These are phyloP conservation scores for Xerocomus nothofagi DNA, from an alignment of 1,284 basidiomycete species.

Conservation along the genomic window DNA sequence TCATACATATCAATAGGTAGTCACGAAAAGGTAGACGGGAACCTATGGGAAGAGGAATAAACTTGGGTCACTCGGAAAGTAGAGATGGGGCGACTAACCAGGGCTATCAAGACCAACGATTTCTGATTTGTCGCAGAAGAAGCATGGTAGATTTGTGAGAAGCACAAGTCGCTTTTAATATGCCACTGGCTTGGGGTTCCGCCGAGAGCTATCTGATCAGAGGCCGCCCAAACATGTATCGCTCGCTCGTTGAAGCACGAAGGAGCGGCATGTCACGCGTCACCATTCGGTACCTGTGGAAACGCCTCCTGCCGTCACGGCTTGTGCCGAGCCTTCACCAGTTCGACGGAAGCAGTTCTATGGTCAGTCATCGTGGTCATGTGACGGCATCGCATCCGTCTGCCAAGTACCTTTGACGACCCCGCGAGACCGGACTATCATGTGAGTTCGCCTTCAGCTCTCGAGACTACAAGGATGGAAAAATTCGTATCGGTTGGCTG, in stretches of 20 bases:
- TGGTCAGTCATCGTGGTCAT: too few relatives aligned
- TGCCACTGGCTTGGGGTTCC: too few relatives aligned
- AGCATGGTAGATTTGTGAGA: background rate
- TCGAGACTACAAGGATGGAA: slow-evolving; percentile 23
- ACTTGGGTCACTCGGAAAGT: background rate
- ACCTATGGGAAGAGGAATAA: background rate
- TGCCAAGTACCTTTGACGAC: too few relatives aligned
- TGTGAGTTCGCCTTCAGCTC: slow-evolving; percentile 14
- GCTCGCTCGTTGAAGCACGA: background rate
- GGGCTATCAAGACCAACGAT: background rate
- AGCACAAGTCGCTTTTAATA: slow-evolving; percentile 2
- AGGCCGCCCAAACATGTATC: slow-evolving; percentile 16
- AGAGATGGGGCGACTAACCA: slow-evolving; percentile 13
- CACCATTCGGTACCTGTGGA: too few relatives aligned
- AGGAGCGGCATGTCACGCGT: too few relatives aligned
- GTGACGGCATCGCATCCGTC: too few relatives aligned
- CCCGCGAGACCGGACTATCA: background rate
- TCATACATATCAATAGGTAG: slow-evolving; percentile 3
- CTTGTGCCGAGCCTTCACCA: background rate
- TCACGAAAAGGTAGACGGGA: background rate
- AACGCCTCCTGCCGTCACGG: too few relatives aligned
- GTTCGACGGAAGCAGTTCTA: too few relatives aligned
- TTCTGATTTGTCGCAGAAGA: slow-evolving; percentile 3
- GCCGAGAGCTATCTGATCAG: background rate
- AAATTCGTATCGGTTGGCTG: slow-evolving; percentile 16